Conservation (phyloP, 2,329 filamentous ascomycete genomes). For the Mycosphaerella sp. region DNA sequence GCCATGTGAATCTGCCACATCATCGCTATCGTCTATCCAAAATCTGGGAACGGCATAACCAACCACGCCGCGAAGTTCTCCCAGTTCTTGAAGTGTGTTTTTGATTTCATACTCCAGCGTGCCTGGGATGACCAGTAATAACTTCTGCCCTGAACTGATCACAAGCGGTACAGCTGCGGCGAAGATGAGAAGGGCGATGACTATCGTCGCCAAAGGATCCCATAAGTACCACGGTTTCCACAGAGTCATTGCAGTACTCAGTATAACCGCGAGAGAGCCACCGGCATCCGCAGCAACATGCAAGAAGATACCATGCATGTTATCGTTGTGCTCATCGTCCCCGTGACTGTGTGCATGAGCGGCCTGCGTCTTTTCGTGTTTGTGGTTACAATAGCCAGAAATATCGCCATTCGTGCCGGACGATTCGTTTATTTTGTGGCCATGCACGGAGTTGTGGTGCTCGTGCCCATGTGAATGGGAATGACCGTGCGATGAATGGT, state of each 20-base stretch:
- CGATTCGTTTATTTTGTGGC: slow-evolving; percentile 12
- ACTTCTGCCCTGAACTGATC: slow-evolving; percentile 69
- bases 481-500: slow-evolving; percentile 25
- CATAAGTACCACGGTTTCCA: slow-evolving; percentile 87
- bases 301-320: slow-evolving; percentile 96
- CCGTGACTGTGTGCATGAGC: slow-evolving; percentile 15
- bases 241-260: slow-evolving; percentile 81
- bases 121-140: slow-evolving; percentile 78
- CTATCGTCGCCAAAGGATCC: slow-evolving; percentile 87
- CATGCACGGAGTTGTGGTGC: slow-evolving; percentile 8
- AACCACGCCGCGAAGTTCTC: slow-evolving; percentile 73
- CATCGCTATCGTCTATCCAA: slow-evolving; percentile 71
- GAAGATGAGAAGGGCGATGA: slow-evolving; percentile 91
- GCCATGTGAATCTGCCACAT: slow-evolving; percentile 38
- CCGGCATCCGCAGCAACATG: slow-evolving; percentile 93
- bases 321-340: slow-evolving; percentile 66
- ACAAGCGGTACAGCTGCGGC: slow-evolving; percentile 86
- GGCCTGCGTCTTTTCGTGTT: slow-evolving; percentile 9
- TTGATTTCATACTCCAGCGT: slow-evolving; percentile 82
- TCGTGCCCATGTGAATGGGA: slow-evolving; percentile 43
- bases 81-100: slow-evolving; percentile 76
- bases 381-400: slow-evolving; percentile 13
- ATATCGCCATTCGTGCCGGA: slow-evolving; percentile 12
- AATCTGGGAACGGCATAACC: slow-evolving; percentile 84
- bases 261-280: slow-evolving; percentile 88